Conservation (phyloP, 768 basidiomycete species). For the Lactarius evosmus region DNA sequence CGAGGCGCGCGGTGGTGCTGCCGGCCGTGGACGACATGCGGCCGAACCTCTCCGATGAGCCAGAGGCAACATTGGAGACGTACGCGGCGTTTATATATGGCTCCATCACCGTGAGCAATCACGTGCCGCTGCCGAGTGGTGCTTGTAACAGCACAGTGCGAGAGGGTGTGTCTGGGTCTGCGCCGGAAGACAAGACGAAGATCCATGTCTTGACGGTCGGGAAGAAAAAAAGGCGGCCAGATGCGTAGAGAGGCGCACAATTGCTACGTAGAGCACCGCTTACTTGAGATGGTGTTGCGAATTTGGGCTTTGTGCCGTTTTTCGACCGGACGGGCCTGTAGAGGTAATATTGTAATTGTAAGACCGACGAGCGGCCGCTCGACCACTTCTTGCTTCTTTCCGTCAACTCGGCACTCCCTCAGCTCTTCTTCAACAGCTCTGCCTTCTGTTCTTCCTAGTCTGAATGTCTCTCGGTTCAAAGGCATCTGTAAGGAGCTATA, state of each 20-base stretch:
- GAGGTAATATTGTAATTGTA: too few relatives aligned
- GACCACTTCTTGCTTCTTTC: background rate
- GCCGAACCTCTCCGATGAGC: conserved; percentile 68
- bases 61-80: conserved; percentile 56
- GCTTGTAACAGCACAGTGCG: conserved; percentile 15
- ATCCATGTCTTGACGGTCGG: conserved; percentile 62
- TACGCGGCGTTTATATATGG: conserved; percentile 63
- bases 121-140: conserved; percentile 34
- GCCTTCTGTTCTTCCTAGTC: conserved; percentile 31
- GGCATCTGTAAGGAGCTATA: conserved; percentile 60
- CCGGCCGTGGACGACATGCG: conserved; percentile 45
- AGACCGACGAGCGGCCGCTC: too few relatives aligned
- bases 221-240: conserved; percentile 42
- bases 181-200: conserved; percentile 29
- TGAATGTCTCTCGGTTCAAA: conserved; percentile 64
- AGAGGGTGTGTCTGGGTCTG: conserved; percentile 23
- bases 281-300: too few relatives aligned
- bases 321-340: too few relatives aligned
- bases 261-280: too few relatives aligned
- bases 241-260: background rate
- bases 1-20: conserved; percentile 35
- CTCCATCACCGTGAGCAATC: conserved; percentile 49
- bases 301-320: too few relatives aligned
- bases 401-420: conserved; percentile 2
- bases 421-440: background rate